These are phyloP conservation scores for Diaporthe sp. DNA, from an alignment of 2,329 filamentous ascomycete genomes.

Conservation along the genomic window DNA sequence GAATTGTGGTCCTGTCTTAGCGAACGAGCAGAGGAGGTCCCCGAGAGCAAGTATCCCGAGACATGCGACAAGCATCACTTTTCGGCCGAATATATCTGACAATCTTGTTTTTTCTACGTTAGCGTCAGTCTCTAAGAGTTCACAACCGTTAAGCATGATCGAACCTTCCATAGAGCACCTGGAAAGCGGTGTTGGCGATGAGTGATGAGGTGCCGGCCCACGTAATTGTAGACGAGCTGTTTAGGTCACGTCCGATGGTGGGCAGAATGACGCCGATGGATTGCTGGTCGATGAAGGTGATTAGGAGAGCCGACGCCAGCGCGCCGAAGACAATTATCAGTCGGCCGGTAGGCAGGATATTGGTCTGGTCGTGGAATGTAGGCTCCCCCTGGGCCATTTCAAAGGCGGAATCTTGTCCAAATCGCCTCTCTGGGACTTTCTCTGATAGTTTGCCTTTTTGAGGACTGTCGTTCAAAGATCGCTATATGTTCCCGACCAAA, in stretches of 20 bases:
- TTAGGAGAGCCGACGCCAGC: conserved; percentile 62
- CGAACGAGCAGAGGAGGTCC: conserved; percentile 69
- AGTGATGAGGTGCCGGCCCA: conserved; percentile 65
- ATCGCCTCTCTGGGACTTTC: not conserved
- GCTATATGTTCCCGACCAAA: not conserved
- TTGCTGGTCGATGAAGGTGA: conserved; percentile 68
- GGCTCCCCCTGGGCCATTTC: conserved; percentile 31
- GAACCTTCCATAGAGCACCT: conserved; percentile 64
- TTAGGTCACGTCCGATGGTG: conserved; percentile 59
- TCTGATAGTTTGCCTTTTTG: not conserved
- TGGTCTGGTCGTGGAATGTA: conserved; percentile 61
- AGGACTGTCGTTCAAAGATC: not conserved
- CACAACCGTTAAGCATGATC: not conserved
- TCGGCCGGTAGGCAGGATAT: conserved; percentile 63
- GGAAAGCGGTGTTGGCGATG: conserved; percentile 70
- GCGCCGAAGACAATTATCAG: conserved; percentile 61
- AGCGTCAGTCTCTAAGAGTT: not conserved
- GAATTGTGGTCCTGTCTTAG: conserved; percentile 65
- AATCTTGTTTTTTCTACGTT: conserved; percentile 40
- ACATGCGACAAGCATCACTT: conserved; percentile 65
- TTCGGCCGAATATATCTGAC: conserved; percentile 71
- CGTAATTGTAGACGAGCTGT: conserved; percentile 60
- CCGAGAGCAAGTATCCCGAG: conserved; percentile 63
- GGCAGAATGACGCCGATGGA: conserved; percentile 63
- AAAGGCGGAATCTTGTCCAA: not conserved